Conservation (phyloP, 1,284 basidiomycete genomes). For the Agaricales sp. region DNA sequence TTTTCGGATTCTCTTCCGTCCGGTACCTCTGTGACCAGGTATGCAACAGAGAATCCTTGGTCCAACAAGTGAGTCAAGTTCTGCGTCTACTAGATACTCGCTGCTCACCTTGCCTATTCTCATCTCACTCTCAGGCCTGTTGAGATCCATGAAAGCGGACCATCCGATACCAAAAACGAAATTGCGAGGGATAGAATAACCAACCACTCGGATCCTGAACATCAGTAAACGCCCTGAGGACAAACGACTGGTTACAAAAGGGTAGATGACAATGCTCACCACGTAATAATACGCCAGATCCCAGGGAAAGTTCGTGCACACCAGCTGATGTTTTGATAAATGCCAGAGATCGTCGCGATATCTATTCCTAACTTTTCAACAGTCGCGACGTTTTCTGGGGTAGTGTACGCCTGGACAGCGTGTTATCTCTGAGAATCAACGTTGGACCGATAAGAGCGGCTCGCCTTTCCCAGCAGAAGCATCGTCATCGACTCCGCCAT, state of each 20-base stretch:
- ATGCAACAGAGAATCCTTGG: not conserved
- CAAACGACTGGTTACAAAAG: slow-evolving; percentile 10
- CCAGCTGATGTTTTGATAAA: slow-evolving; percentile 18
- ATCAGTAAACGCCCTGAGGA: slow-evolving; percentile 5
- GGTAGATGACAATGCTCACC: slow-evolving; percentile 15
- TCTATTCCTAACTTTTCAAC: slow-evolving; percentile 21
- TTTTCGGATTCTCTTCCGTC: not conserved
- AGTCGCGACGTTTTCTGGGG: slow-evolving; percentile 15
- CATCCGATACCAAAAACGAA: slow-evolving; percentile 1
- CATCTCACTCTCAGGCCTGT: not conserved
- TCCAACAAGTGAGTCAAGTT: not conserved
- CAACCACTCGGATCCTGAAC: slow-evolving; percentile 8
- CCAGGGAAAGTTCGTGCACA: slow-evolving; percentile 16
- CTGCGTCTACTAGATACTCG: not conserved
- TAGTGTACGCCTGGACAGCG: slow-evolving; percentile 16
- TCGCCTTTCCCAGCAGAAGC: slow-evolving; percentile 21
- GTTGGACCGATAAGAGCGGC: not conserved
- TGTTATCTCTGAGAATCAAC: not conserved
- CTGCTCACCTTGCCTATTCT: not conserved
- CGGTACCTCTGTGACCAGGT: not conserved
- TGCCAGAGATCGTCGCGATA: slow-evolving; percentile 24
- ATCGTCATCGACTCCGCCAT: slow-evolving; percentile 19
- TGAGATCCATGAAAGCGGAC: slow-evolving; percentile 1
- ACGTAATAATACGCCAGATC: slow-evolving; percentile 19
- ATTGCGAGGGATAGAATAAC: not conserved